Base-by-base conservation (phyloP, 768 basidiomycete species). In the Leccinum fibrillosum region DNA sequence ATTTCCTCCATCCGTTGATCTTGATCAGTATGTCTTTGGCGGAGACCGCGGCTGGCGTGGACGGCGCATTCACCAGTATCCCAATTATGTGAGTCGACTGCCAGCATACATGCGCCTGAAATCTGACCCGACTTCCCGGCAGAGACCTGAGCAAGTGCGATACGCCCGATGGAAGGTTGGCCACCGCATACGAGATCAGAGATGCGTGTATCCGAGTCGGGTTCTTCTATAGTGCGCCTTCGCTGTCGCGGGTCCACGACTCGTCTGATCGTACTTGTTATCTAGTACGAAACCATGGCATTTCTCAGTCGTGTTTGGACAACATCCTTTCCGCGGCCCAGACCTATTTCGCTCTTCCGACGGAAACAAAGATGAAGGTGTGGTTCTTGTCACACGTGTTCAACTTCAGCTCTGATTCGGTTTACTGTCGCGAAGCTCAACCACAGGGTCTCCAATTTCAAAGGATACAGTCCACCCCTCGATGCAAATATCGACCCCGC, bases 201-300 rank as follows among this genome's bases (percentile, higher is more conserved):
- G 79, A 89, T 62, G 92, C 92, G 0, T 92, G 90, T 62, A 84
- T 90, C 55, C 80, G 83, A 53, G 90, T 90, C 6, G 92, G 92
- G 1, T 94, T 95, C 69, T 90, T 94, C 70, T 94, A 94, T 65
- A 82, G 88, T 89, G 61, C 21, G 75, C 8, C 15, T 32, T 26
- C 5, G 2, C 54, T 44, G 9, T 58, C 54, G 26, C 8, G 32
- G 25, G n/a, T 42, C 39, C 19, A 30, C 23, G 25, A 21, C 6
- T 2, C 15, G n/a, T 49, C 39, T 39, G 28, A 32, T 52, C 23
- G 7, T 8, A n/a, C 17, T n/a, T 34, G 47, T 28, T 12, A 45
- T 45, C n/a, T 68, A 93, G 89, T 91, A 17, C 81, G 76, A 66
- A 91, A 92, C 61, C 93, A 95, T 63, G 84, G 84, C 2, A 88